Evolutionary conservation across 1,284 basidiomycete species (phyloP), one percentile per base, ranked within the genome.

Genomic region (Fistulina hepatica): DNA sequence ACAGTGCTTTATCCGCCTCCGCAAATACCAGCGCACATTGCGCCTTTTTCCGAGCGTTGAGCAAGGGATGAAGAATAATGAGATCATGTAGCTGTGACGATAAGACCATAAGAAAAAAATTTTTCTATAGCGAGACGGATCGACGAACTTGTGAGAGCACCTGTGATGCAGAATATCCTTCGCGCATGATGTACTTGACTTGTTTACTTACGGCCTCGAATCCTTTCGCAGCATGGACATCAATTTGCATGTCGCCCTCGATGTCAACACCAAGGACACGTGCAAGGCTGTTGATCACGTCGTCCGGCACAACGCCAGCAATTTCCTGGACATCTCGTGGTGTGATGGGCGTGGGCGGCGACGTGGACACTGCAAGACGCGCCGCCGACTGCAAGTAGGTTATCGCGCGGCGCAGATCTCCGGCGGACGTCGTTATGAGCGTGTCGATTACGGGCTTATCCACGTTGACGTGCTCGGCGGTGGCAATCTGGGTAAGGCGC

Each of bases 301-400:
- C 46, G 42, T 78, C 71, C 0, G 95, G 94, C 1, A 98, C 89
- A 9, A 97, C 84, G 0, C 95, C 95, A 0, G 94, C 94, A 40
- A 98, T 98, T 58, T 99, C 95, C 59, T 97, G 88, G 13, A 98
- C 84, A 50, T 88, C 84, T 22, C 49, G 56, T 7, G 79, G 59
- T 2, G 78, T 77, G 44, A 97, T 88, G 15, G 76, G 65, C 10
- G 74, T 76, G 0, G 83, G 80, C 2, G 83, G 80, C 11, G 56
- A 58, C 2, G 74, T 77, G 1, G 86, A 80, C 5, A 71, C 61
- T 11, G 81, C 81, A 23, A 98, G 68, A 21, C 94, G 77, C 32
- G 90, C 83, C 4, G 93, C 93, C 6, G 93, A 97, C 57, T 99
- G 95, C 4, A 99, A 71, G 58, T 95, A 98, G 10, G 94, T 98